Conservation (phyloP, 257 asterid species). For the Perilla frutescens region DNA sequence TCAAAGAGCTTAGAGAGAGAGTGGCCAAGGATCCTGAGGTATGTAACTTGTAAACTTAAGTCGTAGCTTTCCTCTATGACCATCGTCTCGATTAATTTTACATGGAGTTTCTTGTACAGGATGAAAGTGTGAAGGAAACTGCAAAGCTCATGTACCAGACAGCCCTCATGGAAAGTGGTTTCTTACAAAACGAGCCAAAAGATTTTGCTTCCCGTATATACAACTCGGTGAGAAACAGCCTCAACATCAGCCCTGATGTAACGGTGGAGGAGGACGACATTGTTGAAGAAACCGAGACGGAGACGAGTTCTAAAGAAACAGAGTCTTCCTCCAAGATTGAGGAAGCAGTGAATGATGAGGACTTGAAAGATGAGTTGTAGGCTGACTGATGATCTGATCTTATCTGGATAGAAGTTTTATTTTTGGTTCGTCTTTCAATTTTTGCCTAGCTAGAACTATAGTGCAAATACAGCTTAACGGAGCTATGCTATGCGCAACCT, state of each 20-base stretch:
- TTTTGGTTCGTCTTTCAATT: neutral
- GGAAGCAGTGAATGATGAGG: slow-evolving; percentile 41
- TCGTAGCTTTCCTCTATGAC: neutral
- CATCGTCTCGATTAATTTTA: neutral
- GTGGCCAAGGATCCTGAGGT: slow-evolving; percentile 83
- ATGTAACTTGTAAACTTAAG: slow-evolving; percentile 30
- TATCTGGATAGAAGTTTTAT: slow-evolving; percentile 3
- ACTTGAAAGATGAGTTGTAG: slow-evolving; percentile 79
- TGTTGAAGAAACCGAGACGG: slow-evolving; percentile 61
- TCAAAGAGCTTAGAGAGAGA: slow-evolving; percentile 82
- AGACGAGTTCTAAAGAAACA: slow-evolving; percentile 47
- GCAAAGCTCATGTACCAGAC: slow-evolving; percentile 87
- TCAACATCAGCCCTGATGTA: slow-evolving; percentile 74
- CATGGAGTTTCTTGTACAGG: slow-evolving; percentile 42
- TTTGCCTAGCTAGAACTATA: neutral
- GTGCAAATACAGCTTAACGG: slow-evolving; percentile 22
- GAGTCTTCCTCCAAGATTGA: slow-evolving; percentile 42
- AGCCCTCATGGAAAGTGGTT: slow-evolving; percentile 97
- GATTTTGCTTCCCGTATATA: slow-evolving; percentile 81
- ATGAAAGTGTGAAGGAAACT: slow-evolving; percentile 67
- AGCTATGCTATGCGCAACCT: neutral
- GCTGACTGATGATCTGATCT: neutral
- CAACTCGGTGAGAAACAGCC: slow-evolving; percentile 70
- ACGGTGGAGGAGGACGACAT: slow-evolving; percentile 82
- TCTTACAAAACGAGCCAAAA: slow-evolving; percentile 69